Evolutionary conservation across 352 stramenopile genomes (phyloP).

Genomic region (Globisporangium takayamanum): DNA sequence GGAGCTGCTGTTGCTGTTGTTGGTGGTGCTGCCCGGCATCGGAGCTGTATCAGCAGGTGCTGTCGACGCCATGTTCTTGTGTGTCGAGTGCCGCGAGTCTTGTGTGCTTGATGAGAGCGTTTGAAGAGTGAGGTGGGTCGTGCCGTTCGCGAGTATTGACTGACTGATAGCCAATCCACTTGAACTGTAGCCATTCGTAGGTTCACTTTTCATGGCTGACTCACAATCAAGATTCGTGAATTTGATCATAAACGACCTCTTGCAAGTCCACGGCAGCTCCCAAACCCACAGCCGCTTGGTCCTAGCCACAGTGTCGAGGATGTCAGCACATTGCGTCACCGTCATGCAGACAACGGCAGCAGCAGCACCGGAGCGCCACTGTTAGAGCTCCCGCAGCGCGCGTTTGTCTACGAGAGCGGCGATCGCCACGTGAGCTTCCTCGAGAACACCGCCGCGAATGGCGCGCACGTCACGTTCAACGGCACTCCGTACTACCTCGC

Average conservation of each 20-base stretch:
- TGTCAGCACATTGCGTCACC: background rate
- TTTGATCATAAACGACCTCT: conserved; percentile 35
- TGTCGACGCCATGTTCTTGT: too few relatives aligned
- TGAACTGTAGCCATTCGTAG: too few relatives aligned
- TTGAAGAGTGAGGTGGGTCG: too few relatives aligned
- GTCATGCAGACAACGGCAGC: background rate
- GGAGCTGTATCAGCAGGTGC: too few relatives aligned
- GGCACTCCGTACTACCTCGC: conserved; percentile 29
- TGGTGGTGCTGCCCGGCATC: too few relatives aligned
- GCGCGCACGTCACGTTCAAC: conserved; percentile 28
- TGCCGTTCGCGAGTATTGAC: too few relatives aligned
- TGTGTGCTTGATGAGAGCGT: too few relatives aligned
- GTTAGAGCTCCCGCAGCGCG: conserved; percentile 24
- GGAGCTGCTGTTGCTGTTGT: too few relatives aligned
- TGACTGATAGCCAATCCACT: too few relatives aligned
- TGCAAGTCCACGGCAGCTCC: conserved; percentile 45
- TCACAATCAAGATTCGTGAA: too few relatives aligned
- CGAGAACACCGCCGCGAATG: conserved; percentile 35
- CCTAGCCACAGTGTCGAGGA: background rate
- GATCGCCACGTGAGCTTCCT: conserved; percentile 36
- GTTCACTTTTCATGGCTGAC: too few relatives aligned
- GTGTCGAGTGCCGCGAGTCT: too few relatives aligned
- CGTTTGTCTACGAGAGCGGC: conserved; percentile 39
- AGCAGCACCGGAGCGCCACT: background rate
- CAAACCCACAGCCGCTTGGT: conserved; percentile 24